Conservation (phyloP, 805 yeast genomes). For the Wickerhamiella parazyma region DNA sequence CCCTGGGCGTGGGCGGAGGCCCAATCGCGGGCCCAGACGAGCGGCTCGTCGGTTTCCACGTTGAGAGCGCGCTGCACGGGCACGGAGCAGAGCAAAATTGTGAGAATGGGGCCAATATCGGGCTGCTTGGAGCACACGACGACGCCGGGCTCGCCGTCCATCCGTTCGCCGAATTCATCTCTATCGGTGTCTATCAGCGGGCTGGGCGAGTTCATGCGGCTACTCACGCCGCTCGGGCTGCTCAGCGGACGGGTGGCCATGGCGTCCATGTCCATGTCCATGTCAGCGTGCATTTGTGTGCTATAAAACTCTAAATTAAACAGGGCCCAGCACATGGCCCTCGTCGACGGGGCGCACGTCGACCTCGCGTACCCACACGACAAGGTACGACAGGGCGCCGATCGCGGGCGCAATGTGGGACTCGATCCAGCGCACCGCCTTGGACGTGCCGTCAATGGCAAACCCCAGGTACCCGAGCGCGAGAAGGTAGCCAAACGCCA, state of each 20-base stretch:
- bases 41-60: conserved; percentile 36
- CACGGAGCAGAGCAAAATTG: not conserved
- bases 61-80: conserved; percentile 28
- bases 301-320: not conserved
- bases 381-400: conserved; percentile 37
- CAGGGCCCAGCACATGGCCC: conserved; percentile 5
- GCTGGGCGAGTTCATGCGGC: not conserved
- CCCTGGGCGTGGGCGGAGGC: not conserved
- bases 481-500: conserved; percentile 45
- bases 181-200: not conserved
- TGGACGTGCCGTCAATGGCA: conserved; percentile 46
- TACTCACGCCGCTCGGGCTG: too few relatives aligned
- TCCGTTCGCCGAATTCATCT: too few relatives aligned
- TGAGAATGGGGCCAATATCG: conserved; percentile 4
- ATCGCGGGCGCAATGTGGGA: conserved; percentile 37
- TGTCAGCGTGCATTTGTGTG: not conserved
- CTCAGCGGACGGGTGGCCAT: too few relatives aligned
- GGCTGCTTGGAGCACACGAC: not conserved
- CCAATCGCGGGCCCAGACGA: conserved; percentile 59
- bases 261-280: not conserved
- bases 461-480: conserved; percentile 44
- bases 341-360: conserved; percentile 26
- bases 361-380: conserved; percentile 46
- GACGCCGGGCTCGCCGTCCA: conserved; percentile 5
- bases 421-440: conserved; percentile 52